A percentile compares a stretch with the other conserved stretches of the same genome.
phyloP scores from a whole-genome alignment of 1,284 basidiomycete genomes.

The Earliella scabrosa region DNA sequence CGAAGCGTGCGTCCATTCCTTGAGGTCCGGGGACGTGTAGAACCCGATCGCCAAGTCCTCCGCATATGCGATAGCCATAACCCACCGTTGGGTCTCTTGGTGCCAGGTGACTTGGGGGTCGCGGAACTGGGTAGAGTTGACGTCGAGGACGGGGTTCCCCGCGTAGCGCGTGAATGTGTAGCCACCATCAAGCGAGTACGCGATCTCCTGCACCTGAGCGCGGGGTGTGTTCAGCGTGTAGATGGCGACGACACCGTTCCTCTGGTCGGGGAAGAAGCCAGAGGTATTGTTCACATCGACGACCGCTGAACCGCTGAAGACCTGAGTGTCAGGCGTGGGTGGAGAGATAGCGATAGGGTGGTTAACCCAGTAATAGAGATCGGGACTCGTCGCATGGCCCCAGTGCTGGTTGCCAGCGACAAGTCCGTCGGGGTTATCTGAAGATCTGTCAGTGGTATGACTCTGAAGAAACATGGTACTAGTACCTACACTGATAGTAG shows the following conservation, averaged over 20 bases:
- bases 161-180: constrained; percentile 18
- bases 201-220: constrained; percentile 20
- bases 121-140: constrained; percentile 19
- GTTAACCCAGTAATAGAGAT: constrained; percentile 21
- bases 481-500: constrained; percentile 23
- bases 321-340: constrained; percentile 12
- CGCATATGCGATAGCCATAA: constrained; percentile 17
- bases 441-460: neutral
- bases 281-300: constrained; percentile 23
- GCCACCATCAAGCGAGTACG: constrained; percentile 21
- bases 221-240: constrained; percentile 22
- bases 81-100: constrained; percentile 11
- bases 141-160: constrained; percentile 20
- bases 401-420: constrained; percentile 20
- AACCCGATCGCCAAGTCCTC: constrained; percentile 16
- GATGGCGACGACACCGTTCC: constrained; percentile 21
- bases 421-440: constrained; percentile 14
- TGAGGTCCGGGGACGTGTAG: constrained; percentile 20
- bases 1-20: constrained; percentile 19
- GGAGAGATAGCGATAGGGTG: constrained; percentile 21
- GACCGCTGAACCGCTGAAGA: constrained; percentile 21
- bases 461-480: too few relatives aligned
- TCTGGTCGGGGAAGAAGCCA: constrained; percentile 21
- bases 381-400: constrained; percentile 21
- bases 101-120: constrained; percentile 25